phyloP scores from a whole-genome alignment of 1,139 yeast genomes.

The Yamadazyma spencermartinsiae region DNA sequence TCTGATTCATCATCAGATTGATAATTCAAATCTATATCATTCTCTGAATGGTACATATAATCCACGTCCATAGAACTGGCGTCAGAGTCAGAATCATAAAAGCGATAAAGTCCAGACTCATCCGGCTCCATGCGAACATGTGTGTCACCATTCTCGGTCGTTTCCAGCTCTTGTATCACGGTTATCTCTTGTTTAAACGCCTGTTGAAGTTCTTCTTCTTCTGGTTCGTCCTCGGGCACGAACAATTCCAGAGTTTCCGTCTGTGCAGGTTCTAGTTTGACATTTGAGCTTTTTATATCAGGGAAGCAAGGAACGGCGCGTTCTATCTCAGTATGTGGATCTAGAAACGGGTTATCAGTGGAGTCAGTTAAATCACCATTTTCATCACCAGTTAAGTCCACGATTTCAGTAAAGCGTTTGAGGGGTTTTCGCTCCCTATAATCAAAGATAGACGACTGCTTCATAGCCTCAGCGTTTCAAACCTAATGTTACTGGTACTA shows the following conservation, averaged over 20 bases:
- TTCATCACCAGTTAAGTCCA: constrained; percentile 12
- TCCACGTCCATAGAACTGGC: constrained; percentile 9
- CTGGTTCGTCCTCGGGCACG: too few species aligned
- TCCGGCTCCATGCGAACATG: too few species aligned
- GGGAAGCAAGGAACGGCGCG: too few species aligned
- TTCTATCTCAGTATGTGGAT: too few species aligned
- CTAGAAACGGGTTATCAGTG: constrained; percentile 1
- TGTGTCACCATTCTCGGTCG: too few species aligned
- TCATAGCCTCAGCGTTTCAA: constrained; percentile 9
- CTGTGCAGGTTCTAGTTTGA: too few species aligned
- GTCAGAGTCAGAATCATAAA: constrained; percentile 18
- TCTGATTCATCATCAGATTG: constrained; percentile 14
- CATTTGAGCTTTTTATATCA: too few species aligned
- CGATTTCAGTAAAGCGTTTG: constrained; percentile 7
- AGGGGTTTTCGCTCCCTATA: constrained; percentile 4
- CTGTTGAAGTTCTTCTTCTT: too few species aligned
- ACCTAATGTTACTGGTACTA: too few species aligned
- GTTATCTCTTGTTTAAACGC: too few species aligned
- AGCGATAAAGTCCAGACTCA: constrained; percentile 7
- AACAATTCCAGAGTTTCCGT: too few species aligned
- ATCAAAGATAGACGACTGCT: constrained; percentile 14
- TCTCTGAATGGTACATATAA: constrained; percentile 10
- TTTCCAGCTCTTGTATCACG: too few species aligned
- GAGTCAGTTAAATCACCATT: constrained; percentile 3
- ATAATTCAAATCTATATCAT: constrained; percentile 17